Evolutionary conservation across 2,329 filamentous ascomycete species (phyloP).

Genomic region (Botrytis galanthina): DNA sequence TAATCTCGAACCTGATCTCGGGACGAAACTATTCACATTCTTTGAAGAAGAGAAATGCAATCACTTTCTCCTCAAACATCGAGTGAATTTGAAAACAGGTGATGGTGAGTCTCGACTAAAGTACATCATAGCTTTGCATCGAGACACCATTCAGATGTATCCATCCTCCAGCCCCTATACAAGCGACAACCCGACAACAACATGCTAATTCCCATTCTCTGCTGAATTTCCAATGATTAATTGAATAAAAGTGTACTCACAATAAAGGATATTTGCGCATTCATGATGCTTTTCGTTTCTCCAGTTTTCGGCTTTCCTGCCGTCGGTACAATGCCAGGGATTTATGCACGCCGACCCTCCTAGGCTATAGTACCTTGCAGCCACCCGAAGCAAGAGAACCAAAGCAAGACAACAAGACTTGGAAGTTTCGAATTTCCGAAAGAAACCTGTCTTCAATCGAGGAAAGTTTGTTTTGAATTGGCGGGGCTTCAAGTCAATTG

Average conservation of each 20-base stretch:
- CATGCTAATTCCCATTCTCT: conserved; percentile 4
- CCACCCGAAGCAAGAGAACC: conserved; percentile 27
- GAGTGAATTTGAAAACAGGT: conserved; percentile 1
- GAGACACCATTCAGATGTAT: conserved; percentile 12
- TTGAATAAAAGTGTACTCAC: conserved; percentile 42
- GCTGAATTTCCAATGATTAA: neutral
- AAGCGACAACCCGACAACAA: conserved; percentile 13
- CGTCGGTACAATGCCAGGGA: conserved; percentile 25
- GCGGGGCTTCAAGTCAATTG: neutral
- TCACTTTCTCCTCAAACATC: neutral
- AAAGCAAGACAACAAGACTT: conserved; percentile 12
- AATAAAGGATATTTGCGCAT: conserved; percentile 57
- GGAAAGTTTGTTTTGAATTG: neutral
- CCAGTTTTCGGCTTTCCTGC: conserved; percentile 27
- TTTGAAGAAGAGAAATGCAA: neutral
- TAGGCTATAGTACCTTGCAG: conserved; percentile 36
- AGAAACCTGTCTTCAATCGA: neutral
- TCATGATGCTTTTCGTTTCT: conserved; percentile 45
- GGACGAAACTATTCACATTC: neutral
- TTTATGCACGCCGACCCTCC: conserved; percentile 33
- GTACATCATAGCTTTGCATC: neutral
- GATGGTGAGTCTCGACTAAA: neutral
- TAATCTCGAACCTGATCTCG: neutral
- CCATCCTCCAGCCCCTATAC: conserved; percentile 4
- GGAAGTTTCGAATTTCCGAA: neutral